A percentile compares a stretch with the other conserved stretches of the same genome.
These are phyloP conservation scores for Tetraselmis striata DNA, from an alignment of 139 green algal genomes.

Conservation along the genomic window DNA sequence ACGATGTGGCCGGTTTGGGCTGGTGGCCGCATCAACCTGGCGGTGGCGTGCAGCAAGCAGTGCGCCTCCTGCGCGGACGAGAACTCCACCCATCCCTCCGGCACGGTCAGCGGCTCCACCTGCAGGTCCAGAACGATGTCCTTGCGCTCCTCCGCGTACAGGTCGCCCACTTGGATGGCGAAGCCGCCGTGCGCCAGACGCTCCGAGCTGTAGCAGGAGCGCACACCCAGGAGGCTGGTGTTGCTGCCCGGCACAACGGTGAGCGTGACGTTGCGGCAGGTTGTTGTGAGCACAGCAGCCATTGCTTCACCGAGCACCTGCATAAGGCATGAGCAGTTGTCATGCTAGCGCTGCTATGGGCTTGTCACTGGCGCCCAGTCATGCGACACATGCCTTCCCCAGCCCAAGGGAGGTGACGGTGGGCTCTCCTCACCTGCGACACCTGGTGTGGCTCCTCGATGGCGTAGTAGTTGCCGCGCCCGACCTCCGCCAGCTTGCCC, in stretches of 20 bases:
- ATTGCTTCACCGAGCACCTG: neutral
- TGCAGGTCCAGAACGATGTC: neutral
- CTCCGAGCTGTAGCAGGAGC: neutral
- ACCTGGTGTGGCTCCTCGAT: neutral
- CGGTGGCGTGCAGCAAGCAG: too few relatives aligned
- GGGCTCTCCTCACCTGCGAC: neutral
- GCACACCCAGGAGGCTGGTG: neutral
- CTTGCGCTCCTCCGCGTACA: neutral
- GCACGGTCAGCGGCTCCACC: neutral
- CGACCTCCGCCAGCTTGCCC: neutral
- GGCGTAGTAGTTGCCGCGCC: neutral
- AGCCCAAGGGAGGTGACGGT: too few relatives aligned
- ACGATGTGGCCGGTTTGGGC: too few relatives aligned
- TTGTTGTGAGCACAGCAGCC: neutral
- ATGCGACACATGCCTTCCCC: too few relatives aligned
- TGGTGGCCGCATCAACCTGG: too few relatives aligned
- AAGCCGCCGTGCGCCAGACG: neutral
- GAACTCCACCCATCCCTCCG: too few relatives aligned
- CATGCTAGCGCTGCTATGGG: too few relatives aligned
- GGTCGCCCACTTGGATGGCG: neutral
- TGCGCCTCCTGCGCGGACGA: too few relatives aligned
- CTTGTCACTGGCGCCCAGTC: too few relatives aligned
- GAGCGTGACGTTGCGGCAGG: neutral
- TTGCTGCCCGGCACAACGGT: neutral
- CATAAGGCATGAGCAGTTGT: too few relatives aligned